Evolutionary conservation across 441 rosid species (phyloP), one percentile per base, ranked within the genome.

Genomic region (Mallotus japonicus): DNA sequence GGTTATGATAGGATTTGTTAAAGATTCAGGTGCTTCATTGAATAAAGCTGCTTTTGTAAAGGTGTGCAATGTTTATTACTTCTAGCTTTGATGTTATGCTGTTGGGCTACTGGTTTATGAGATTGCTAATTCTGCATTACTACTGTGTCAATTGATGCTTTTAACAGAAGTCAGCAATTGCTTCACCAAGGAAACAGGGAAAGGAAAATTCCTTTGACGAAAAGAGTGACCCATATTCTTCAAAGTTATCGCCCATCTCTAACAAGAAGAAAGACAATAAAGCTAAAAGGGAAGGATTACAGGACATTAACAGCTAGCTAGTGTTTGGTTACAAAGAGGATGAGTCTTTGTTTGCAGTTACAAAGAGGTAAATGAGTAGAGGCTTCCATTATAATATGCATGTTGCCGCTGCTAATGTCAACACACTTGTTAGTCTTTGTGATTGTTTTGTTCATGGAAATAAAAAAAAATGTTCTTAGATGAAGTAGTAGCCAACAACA

Each of bases 121-220:
- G 54, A 50, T 55, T 66, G 17, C 54, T 70, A 17, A 66, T 66
- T 49, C 54, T 64, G 22, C 70, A 61, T 50, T 63, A 67, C 19
- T 61, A 50, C 46, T 4, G 40, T 37, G 40, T 62, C 22, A 24
- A 54, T 75, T 75, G 28, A 69, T 79, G 75, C 22, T 77, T 73
- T 47, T 68, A 67, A 53, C 82, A 84, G 87, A 85, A 78, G 40
- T 50, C 66, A 53, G 24, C 44, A 32, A 62, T 77, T 62, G 73
- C 72, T 70, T 83, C 84, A 34, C 84, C 77, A 2, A 75, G 76
- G 62, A 90, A 83, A 69, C 72, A 20, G 16, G 90, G 92, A 13
- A 89, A 87, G 79, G 93, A 90, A 69, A 87, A 90, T 77, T 82
- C 90, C 64, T 73, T 83, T 47, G 81, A 79, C 67, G 82, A 77